Percentiles rank a stretch among this genome's conserved stretches.
These are phyloP conservation scores for Rhododendron henanense DNA, from an alignment of 148 eudicot genomes.

Conservation along the genomic window DNA sequence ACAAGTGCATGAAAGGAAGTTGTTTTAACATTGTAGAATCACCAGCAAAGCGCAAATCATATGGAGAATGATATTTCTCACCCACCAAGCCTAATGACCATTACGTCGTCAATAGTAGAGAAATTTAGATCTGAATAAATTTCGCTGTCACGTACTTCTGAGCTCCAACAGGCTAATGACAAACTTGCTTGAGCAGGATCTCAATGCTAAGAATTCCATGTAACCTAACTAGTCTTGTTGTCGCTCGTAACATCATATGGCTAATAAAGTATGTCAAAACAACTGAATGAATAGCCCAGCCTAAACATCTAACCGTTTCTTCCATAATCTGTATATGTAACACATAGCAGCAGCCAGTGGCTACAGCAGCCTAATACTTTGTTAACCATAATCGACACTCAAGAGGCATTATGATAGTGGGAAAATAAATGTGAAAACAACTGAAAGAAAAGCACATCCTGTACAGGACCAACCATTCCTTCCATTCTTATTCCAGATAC, in stretches of 20 bases:
- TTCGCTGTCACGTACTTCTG: background rate
- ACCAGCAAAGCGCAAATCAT: background rate
- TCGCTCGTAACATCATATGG: background rate
- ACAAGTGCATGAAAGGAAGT: background rate
- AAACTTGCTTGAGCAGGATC: background rate
- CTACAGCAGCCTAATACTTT: background rate
- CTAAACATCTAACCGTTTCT: background rate
- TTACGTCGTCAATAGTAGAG: too few species aligned
- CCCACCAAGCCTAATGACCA: background rate
- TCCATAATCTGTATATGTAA: background rate
- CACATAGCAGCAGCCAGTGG: background rate
- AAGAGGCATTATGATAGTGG: background rate
- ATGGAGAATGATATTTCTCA: background rate
- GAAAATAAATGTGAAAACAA: background rate
- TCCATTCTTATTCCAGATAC: background rate
- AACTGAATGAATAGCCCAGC: background rate
- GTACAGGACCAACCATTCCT: background rate
- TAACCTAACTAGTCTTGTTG: background rate
- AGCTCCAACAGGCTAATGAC: background rate
- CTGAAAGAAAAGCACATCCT: background rate
- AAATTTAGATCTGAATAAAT: background rate
- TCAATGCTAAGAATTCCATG: background rate
- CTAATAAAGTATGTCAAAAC: background rate
- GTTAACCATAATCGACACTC: background rate
- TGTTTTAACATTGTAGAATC: background rate